These are phyloP conservation scores for Plectosphaerella sp. DNA, from an alignment of 2,329 filamentous ascomycete species.

Conservation along the genomic window DNA sequence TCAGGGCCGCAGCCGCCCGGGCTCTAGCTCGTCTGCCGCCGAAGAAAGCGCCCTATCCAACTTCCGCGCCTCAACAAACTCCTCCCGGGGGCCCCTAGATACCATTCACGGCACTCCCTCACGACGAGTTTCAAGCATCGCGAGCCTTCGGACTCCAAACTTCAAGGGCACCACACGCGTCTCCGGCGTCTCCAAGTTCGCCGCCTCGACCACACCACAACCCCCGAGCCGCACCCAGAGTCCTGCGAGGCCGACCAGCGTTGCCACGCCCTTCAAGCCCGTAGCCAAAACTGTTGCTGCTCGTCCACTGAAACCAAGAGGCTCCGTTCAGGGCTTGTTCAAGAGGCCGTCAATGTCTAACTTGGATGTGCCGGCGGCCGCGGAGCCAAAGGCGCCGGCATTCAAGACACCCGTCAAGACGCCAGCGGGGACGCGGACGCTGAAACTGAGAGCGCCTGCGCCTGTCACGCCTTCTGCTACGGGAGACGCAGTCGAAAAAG, in stretches of 20 bases:
- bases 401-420: slow-evolving; percentile 5
- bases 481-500: slow-evolving; percentile 10
- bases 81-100: slow-evolving; percentile 38
- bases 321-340: slow-evolving; percentile 49
- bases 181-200: slow-evolving; percentile 11
- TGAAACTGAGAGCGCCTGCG: not conserved
- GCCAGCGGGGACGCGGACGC: slow-evolving; percentile 8
- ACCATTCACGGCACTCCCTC: slow-evolving; percentile 39
- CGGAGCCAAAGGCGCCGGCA: slow-evolving; percentile 10
- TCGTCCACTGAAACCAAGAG: slow-evolving; percentile 43
- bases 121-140: slow-evolving; percentile 22
- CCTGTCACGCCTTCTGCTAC: not conserved
- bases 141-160: slow-evolving; percentile 28
- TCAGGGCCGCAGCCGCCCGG: slow-evolving; percentile 47
- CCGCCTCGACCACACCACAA: slow-evolving; percentile 25
- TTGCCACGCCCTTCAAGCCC: slow-evolving; percentile 27
- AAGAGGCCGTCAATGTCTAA: slow-evolving; percentile 49
- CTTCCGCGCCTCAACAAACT: slow-evolving; percentile 38
- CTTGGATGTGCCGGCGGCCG: slow-evolving; percentile 24
- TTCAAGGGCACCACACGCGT: slow-evolving; percentile 17
- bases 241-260: slow-evolving; percentile 27
- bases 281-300: slow-evolving; percentile 42
- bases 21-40: slow-evolving; percentile 45
- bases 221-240: slow-evolving; percentile 29
- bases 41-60: slow-evolving; percentile 32